phyloP scores from a whole-genome alignment of 1,284 basidiomycete species.

The Farysia itapuensis region DNA sequence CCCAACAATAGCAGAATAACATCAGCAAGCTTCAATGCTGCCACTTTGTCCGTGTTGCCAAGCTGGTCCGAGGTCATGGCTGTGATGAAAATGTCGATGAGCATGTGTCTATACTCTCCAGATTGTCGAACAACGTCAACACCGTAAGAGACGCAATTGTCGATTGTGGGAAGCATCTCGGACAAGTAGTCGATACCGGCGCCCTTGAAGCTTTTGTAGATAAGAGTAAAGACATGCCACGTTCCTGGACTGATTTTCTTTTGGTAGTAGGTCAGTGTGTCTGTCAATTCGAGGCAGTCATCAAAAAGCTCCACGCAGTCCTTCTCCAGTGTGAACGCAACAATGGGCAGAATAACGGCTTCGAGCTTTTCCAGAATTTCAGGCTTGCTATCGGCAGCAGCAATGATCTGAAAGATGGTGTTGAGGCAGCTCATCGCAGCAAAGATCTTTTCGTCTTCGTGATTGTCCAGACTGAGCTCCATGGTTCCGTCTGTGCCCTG shows the following conservation, averaged over 20 bases:
- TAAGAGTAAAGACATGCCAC: constrained; percentile 84
- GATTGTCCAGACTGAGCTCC: constrained; percentile 71
- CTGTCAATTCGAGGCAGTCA: constrained; percentile 82
- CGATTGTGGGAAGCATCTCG: constrained; percentile 84
- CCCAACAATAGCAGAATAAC: constrained; percentile 76
- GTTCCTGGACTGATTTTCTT: constrained; percentile 75
- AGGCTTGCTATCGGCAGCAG: constrained; percentile 71
- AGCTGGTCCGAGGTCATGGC: constrained; percentile 73
- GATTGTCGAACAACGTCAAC: constrained; percentile 73
- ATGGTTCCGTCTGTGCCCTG: constrained; percentile 59
- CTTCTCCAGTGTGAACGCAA: constrained; percentile 70
- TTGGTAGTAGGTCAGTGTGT: constrained; percentile 80
- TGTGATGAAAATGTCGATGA: constrained; percentile 80
- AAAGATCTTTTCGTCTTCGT: constrained; percentile 61
- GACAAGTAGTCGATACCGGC: constrained; percentile 76
- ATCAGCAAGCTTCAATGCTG: constrained; percentile 83
- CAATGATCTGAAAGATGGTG: constrained; percentile 64
- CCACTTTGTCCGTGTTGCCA: constrained; percentile 70
- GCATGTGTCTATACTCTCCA: constrained; percentile 76
- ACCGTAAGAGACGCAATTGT: constrained; percentile 87
- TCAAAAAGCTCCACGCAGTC: constrained; percentile 71
- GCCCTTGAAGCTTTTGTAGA: constrained; percentile 80
- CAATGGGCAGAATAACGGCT: constrained; percentile 76
- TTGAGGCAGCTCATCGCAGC: constrained; percentile 76
- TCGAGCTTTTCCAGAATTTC: constrained; percentile 80